Conservation (phyloP, 129 eudicot genomes). For the Tagetes erecta region DNA sequence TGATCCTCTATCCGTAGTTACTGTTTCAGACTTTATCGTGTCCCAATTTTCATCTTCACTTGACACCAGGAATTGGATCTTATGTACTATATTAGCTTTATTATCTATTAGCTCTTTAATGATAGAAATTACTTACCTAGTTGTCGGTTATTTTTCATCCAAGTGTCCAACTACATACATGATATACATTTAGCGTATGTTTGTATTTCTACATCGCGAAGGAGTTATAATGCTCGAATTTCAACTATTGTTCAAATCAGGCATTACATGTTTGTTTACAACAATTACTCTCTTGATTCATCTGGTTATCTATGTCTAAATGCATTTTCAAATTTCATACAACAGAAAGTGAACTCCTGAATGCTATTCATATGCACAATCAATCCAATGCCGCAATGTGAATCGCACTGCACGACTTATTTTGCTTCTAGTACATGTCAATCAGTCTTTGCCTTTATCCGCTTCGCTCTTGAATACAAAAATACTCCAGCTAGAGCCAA, state of each 20-base stretch:
- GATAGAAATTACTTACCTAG: not conserved
- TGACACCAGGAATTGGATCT: not conserved
- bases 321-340: not conserved
- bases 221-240: not conserved
- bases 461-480: constrained; percentile 75
- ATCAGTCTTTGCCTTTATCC: constrained; percentile 53
- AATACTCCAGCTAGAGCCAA: constrained; percentile 93
- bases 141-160: too few relatives aligned
- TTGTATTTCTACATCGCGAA: not conserved
- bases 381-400: not conserved
- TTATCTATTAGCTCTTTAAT: not conserved
- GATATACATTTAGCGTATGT: not conserved
- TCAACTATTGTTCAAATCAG: not conserved
- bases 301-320: not conserved
- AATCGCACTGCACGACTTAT: not conserved
- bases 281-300: not conserved
- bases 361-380: constrained; percentile 10
- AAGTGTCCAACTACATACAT: too few relatives aligned
- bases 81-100: not conserved
- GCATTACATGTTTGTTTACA: not conserved
- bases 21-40: not conserved
- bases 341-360: not conserved
- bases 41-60: not conserved
- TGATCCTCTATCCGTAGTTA: constrained; percentile 7
- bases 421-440: constrained; percentile 32